Evolutionary conservation across 352 stramenopile species (phyloP).

Genomic region (Phytophthora citrophthora): DNA sequence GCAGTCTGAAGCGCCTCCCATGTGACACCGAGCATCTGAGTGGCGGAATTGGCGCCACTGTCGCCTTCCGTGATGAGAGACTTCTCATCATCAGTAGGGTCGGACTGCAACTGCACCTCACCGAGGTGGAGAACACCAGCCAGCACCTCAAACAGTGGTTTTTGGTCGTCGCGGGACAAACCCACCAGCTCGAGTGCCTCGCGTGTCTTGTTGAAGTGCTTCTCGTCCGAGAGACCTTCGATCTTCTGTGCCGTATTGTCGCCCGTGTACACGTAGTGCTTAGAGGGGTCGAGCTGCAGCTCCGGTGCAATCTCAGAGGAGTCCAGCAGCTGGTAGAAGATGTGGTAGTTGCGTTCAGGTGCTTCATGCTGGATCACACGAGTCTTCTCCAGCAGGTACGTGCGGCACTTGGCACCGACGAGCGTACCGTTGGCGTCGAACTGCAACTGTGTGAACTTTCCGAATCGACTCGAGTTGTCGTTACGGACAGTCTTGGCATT

Average conservation of each 20-base stretch:
- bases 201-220: conserved; percentile 86
- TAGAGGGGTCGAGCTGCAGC: conserved; percentile 53
- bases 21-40: conserved; percentile 91
- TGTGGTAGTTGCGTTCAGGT: conserved; percentile 96
- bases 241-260: conserved; percentile 73
- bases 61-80: conserved; percentile 67
- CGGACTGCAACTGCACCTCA: conserved; percentile 88
- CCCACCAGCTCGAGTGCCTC: conserved; percentile 81
- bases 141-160: conserved; percentile 92
- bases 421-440: conserved; percentile 89
- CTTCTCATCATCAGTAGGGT: conserved; percentile 80
- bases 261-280: conserved; percentile 71
- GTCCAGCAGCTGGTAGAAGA: conserved; percentile 94
- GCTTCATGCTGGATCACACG: conserved; percentile 94
- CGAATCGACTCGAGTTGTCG: conserved; percentile 97
- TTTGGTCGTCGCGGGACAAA: conserved; percentile 84
- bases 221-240: conserved; percentile 74
- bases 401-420: conserved; percentile 94
- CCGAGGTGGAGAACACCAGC: conserved; percentile 95
- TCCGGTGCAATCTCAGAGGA: conserved; percentile 53
- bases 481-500: conserved; percentile 98
- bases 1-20: conserved; percentile 90
- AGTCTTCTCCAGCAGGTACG: conserved; percentile 97
- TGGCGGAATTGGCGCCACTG: conserved; percentile 50
- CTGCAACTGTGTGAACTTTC: conserved; percentile 97